A percentile compares a stretch with the other conserved stretches of the same genome.
These are phyloP conservation scores for Schizochytrium sp. DNA, from an alignment of 108 stramenopile species.

Conservation along the genomic window DNA sequence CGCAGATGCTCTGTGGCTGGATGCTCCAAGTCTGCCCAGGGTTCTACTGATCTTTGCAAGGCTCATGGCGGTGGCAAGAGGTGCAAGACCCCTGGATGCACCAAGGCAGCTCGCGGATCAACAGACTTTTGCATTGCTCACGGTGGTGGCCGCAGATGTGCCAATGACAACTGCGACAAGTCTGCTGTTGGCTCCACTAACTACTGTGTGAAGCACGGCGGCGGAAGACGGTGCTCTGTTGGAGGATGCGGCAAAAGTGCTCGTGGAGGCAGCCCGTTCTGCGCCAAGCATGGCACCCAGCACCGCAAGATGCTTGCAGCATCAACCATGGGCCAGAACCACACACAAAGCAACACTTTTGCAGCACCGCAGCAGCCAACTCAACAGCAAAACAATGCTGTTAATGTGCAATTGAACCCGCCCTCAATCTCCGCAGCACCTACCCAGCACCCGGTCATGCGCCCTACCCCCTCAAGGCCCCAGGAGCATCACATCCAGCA, in stretches of 20 bases:
- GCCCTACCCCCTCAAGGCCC: neutral
- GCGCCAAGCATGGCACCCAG: constrained; percentile 89
- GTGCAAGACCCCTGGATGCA: constrained; percentile 86
- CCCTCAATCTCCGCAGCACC: neutral
- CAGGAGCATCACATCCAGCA: no score
- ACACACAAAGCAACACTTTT: neutral
- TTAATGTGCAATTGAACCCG: neutral
- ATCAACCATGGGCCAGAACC: constrained; percentile 8
- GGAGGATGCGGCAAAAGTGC: constrained; percentile 94
- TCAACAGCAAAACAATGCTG: neutral
- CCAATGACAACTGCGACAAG: constrained; percentile 90
- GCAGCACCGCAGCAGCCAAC: neutral
- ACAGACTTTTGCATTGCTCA: constrained; percentile 97
- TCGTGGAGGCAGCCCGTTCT: constrained; percentile 91
- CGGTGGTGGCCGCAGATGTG: constrained; percentile 94
- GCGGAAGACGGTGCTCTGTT: constrained; percentile 90
- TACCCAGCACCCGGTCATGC: neutral
- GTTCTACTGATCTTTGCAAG: constrained; percentile 91
- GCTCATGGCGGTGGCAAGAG: constrained; percentile 96
- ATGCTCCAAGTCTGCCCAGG: constrained; percentile 95
- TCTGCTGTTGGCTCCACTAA: constrained; percentile 94
- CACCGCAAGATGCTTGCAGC: constrained; percentile 44
- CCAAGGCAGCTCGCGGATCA: constrained; percentile 92
- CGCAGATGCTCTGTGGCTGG: constrained; percentile 87
- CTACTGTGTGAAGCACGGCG: constrained; percentile 96